These are phyloP conservation scores for Coccomyxa sp. DNA, from an alignment of 139 green algal species.

Conservation along the genomic window DNA sequence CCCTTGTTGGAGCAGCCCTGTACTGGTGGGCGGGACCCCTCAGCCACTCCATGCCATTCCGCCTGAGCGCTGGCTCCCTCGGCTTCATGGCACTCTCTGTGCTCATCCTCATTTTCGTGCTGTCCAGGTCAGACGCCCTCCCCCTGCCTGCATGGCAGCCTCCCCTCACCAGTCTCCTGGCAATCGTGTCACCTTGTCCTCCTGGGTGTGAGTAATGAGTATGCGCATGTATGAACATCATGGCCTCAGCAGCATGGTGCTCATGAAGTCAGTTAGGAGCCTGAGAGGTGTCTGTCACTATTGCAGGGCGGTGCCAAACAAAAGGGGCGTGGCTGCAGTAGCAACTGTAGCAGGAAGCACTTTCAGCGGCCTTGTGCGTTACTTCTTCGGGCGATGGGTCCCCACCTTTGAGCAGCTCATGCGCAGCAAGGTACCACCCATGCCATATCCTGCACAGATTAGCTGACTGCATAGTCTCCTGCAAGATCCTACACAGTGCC, in stretches of 20 bases:
- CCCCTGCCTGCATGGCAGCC: not conserved
- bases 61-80: constrained; percentile 37
- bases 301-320: constrained; percentile 38
- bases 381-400: constrained; percentile 37
- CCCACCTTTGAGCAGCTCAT: constrained; percentile 27
- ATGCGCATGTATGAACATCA: too few species aligned
- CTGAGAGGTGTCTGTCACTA: not conserved
- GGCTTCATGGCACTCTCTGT: constrained; percentile 37
- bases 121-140: constrained; percentile 20
- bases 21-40: constrained; percentile 20
- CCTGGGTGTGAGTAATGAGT: not conserved
- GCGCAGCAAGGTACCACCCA: constrained; percentile 10
- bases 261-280: not conserved
- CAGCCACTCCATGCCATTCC: constrained; percentile 20
- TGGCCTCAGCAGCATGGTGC: not conserved
- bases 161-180: not conserved
- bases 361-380: constrained; percentile 25
- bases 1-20: constrained; percentile 8
- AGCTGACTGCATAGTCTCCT: too few species aligned
- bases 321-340: constrained; percentile 23
- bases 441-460: too few species aligned
- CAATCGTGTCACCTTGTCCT: not conserved
- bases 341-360: constrained; percentile 29
- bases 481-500: too few species aligned
- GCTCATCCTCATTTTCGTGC: constrained; percentile 40